A percentile compares a stretch with the other conserved stretches of the same genome.
Conservation (phyloP, 345 rosid genomes). For the Noccaea bulbosa region DNA sequence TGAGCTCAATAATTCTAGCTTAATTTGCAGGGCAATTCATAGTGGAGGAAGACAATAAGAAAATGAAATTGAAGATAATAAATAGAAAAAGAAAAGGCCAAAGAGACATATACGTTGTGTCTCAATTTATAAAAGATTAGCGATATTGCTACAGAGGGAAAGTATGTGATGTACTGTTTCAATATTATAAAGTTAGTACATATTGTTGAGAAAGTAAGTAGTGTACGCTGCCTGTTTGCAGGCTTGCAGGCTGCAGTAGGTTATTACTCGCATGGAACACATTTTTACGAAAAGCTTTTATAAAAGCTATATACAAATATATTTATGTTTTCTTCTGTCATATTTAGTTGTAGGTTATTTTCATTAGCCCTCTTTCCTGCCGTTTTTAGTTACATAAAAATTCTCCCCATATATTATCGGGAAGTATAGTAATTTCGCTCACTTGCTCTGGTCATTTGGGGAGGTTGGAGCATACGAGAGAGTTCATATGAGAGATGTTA, state of each 20-base stretch:
- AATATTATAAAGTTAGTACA: background rate
- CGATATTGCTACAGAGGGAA: background rate
- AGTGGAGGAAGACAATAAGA: slow-evolving; percentile 32
- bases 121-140: background rate
- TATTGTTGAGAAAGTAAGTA: no score
- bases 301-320: background rate
- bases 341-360: background rate
- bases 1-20: slow-evolving; percentile 41
- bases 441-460: no score
- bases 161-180: slow-evolving; percentile 13
- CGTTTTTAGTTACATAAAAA: no score
- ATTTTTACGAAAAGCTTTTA: no score
- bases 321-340: background rate
- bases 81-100: background rate
- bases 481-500: no score
- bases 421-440: no score
- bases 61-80: slow-evolving; percentile 22
- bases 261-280: background rate
- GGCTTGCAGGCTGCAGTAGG: no score
- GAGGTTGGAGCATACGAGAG: no score
- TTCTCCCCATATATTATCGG: background rate
- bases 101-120: background rate
- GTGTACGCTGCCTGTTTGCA: no score
- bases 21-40: slow-evolving; percentile 38
- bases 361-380: background rate